Evolutionary conservation across 2,329 filamentous ascomycete species (phyloP).

Genomic region (Talaromyces funiculosus): DNA sequence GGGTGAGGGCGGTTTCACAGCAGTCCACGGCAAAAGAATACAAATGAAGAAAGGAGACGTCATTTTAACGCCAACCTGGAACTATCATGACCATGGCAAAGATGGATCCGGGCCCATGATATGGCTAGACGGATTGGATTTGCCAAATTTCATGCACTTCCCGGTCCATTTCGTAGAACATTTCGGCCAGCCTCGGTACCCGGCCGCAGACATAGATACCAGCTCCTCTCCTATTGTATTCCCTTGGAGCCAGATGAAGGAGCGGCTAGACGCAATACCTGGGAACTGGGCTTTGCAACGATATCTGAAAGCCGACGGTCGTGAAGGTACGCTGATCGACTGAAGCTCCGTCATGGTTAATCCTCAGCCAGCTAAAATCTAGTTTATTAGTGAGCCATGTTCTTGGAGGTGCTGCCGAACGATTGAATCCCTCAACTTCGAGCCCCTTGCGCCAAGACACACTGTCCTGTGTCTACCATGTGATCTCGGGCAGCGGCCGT

Average conservation of each 20-base stretch:
- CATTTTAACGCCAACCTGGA: slow-evolving; percentile 54
- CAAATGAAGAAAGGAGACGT: slow-evolving; percentile 50
- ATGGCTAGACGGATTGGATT: slow-evolving; percentile 54
- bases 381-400: slow-evolving; percentile 25
- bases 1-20: slow-evolving; percentile 52
- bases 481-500: slow-evolving; percentile 44
- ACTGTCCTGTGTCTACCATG: slow-evolving; percentile 49
- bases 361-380: too few species aligned
- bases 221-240: slow-evolving; percentile 43
- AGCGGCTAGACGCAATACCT: slow-evolving; percentile 30
- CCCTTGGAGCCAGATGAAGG: slow-evolving; percentile 46
- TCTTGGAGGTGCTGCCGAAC: slow-evolving; percentile 45
- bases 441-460: slow-evolving; percentile 46
- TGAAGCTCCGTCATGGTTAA: not conserved
- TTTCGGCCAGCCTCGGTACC: slow-evolving; percentile 45
- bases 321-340: slow-evolving; percentile 24
- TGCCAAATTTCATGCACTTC: slow-evolving; percentile 48
- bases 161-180: slow-evolving; percentile 53
- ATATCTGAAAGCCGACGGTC: slow-evolving; percentile 34
- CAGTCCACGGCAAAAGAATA: slow-evolving; percentile 51
- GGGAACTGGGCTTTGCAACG: slow-evolving; percentile 26
- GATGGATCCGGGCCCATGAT: slow-evolving; percentile 51
- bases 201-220: slow-evolving; percentile 42
- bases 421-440: slow-evolving; percentile 33
- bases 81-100: slow-evolving; percentile 58